phyloP scores from a whole-genome alignment of 2,329 filamentous ascomycete genomes.

The Alternaria novae-zelandiae region DNA sequence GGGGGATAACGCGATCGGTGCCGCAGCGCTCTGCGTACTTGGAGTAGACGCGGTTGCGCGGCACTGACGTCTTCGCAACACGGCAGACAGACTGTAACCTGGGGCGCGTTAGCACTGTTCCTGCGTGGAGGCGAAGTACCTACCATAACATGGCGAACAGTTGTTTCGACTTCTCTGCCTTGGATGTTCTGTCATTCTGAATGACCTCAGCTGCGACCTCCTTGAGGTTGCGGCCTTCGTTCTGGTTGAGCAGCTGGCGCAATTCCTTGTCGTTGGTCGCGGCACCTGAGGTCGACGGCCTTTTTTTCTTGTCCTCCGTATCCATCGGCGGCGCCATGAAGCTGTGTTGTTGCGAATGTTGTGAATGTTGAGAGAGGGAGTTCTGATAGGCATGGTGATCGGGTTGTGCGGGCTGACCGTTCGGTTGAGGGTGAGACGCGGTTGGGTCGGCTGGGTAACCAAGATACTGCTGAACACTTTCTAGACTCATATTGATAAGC shows the following conservation, averaged over 20 bases:
- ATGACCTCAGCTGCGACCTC: conserved; percentile 79
- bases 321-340: conserved; percentile 38
- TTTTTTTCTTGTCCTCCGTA: conserved; percentile 58
- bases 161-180: conserved; percentile 82
- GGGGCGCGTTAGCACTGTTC: conserved; percentile 32
- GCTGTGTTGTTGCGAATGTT: conserved; percentile 32
- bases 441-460: conserved; percentile 34
- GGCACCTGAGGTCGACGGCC: conserved; percentile 68
- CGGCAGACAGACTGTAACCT: conserved; percentile 76
- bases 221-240: conserved; percentile 69
- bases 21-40: conserved; percentile 94
- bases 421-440: conserved; percentile 19
- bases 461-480: conserved; percentile 44
- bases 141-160: conserved; percentile 91
- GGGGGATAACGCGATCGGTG: conserved; percentile 88
- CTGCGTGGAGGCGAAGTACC: conserved; percentile 31
- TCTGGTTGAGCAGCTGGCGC: conserved; percentile 74
- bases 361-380: conserved; percentile 32
- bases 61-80: conserved; percentile 82
- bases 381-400: conserved; percentile 39
- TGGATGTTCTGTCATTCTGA: conserved; percentile 78
- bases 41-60: conserved; percentile 90
- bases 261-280: conserved; percentile 84
- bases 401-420: conserved; percentile 31
- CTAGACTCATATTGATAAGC: conserved; percentile 36